A percentile compares a stretch with the other conserved stretches of the same genome.
Conservation (phyloP, 371 early-diverging fungal genomes). For the Coemansia sp. region DNA sequence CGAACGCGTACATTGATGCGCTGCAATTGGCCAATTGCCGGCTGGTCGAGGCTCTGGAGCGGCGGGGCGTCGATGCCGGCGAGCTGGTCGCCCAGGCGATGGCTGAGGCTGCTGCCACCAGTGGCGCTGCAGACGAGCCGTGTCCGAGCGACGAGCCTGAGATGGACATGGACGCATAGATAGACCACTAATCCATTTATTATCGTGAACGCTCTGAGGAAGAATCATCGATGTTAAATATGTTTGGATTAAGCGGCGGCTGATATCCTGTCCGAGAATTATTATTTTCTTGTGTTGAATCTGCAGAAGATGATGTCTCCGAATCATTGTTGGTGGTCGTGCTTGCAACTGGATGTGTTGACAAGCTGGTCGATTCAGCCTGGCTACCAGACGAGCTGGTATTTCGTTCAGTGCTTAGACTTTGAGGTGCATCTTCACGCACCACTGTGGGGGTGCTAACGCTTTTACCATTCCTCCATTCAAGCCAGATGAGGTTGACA, state of each 20-base stretch:
- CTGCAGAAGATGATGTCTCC: no score
- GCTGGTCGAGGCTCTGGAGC: conserved; percentile 50
- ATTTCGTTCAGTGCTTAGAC: no score
- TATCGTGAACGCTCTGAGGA: neutral
- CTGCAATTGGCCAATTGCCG: conserved; percentile 51
- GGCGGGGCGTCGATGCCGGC: conserved; percentile 37
- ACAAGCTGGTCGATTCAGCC: no score
- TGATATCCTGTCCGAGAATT: neutral
- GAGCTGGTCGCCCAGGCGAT: conserved; percentile 48
- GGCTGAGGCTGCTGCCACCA: neutral
- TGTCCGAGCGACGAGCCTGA: neutral
- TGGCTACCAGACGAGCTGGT: no score
- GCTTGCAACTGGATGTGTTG: no score
- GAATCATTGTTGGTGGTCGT: no score
- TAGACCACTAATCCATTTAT: neutral
- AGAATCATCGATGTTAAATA: neutral
- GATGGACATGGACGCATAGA: neutral
- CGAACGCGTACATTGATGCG: conserved; percentile 57
- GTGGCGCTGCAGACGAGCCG: neutral
- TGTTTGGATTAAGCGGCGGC: neutral
- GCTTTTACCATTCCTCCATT: no score
- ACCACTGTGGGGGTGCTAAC: no score
- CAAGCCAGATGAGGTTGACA: no score
- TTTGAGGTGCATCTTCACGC: no score
- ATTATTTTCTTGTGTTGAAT: no score